Base-by-base conservation (phyloP, 140 eudicot genomes). In the Erigeron philadelphicus region DNA sequence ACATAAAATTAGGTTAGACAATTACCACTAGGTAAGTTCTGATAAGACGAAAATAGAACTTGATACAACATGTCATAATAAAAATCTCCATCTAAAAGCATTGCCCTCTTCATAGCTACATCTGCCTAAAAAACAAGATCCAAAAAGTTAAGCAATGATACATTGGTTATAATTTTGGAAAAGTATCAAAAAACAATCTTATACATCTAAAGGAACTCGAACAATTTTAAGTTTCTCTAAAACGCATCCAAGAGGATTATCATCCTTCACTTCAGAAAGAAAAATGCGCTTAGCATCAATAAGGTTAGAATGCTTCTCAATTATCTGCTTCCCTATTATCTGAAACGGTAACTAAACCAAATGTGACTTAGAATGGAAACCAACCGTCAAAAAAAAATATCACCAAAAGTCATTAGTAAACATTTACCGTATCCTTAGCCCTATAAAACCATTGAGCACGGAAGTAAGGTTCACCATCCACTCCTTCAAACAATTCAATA, bases 371-470 rank as follows among this genome's bases (percentile, higher is more conserved):
- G 4, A 9, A 57, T 21, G 3, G 38, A 31, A 2, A 2, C 38
- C 38, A 31, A 31, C 3, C 38, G 38, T 17, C 4, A 4, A 4
- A 57, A 17, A 18, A 57, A 0, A n/a, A 61, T 11, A 17, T 40
- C 25, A 21, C 25, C 9, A 4, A 31, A 46, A 10, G 4, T 55
- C 35, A 11, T 19, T 12, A 21, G 50, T 19, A 15, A 25, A 8
- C 11, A 12, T 79, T 77, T 75, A 88, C 96, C 16, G 98, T 92
- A 69, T 92, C 97, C 11, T 52, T 64, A 13, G 95, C 83, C 48
- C 97, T 71, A 55, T 90, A 90, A 68, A 80, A 90, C 97, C 97
- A 90, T 57, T 85, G 97, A 16, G 95, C 93, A 44, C 72, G 63
- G 19, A 90, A 81, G 35, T 81, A 79, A 6, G 76, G 70, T 7